phyloP scores from a whole-genome alignment of 78 protist genomes.

The Dictyostelium intermedium region DNA sequence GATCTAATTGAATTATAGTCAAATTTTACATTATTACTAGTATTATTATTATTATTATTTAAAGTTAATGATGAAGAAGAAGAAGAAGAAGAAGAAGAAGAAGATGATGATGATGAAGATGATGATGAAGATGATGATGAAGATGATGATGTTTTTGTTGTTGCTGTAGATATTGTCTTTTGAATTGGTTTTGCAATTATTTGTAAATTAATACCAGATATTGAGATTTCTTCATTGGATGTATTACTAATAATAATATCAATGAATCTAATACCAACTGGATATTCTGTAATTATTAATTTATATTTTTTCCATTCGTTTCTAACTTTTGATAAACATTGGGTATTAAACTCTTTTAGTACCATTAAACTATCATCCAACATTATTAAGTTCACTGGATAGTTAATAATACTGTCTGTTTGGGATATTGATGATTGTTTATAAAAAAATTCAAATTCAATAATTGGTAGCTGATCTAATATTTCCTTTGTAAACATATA shows the following conservation, averaged over 20 bases:
- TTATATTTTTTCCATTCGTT: not conserved
- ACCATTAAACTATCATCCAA: not conserved
- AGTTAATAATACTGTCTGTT: not conserved
- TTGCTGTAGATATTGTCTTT: not conserved
- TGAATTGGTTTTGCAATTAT: not conserved
- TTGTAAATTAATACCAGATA: not conserved
- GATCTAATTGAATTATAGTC: not conserved
- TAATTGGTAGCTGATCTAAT: constrained; percentile 15
- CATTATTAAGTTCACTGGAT: not conserved
- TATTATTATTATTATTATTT: not conserved
- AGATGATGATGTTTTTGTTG: no score
- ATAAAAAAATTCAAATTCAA: constrained; percentile 41
- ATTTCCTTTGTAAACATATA: not conserved
- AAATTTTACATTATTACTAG: no score
- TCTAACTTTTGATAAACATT: not conserved
- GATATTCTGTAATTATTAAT: not conserved
- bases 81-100: not conserved
- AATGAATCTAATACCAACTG: not conserved
- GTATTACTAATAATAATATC: not conserved
- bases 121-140: not conserved
- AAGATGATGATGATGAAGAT: not conserved
- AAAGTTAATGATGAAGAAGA: not conserved
- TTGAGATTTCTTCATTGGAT: not conserved
- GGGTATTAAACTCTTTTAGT: not conserved
- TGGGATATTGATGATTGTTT: not conserved